Evolutionary conservation across 2,329 filamentous ascomycete genomes (phyloP), one percentile per base, ranked within the genome.

Genomic region (Berkeleyomyces rouxiae): DNA sequence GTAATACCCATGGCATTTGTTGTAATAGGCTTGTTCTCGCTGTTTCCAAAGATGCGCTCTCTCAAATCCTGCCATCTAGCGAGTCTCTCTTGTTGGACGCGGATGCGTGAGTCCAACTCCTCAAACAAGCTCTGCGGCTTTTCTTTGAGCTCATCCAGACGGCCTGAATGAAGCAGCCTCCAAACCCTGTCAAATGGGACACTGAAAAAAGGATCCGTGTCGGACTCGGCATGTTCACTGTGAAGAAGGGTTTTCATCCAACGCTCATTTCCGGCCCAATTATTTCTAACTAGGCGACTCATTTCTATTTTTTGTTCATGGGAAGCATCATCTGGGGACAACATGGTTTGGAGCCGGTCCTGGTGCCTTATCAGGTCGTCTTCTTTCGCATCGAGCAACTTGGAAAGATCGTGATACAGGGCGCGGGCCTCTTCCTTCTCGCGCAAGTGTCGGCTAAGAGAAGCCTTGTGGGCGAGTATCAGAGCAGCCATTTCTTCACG

Each of bases 191-290:
- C 81, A 66, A 91, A 93, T 0, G 82, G 76, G 43, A 79, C 78
- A 1, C 79, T 79, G 11, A 95, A 71, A n/a, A 93, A 75, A 0
- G 77, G 79, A 65, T 87, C 86, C 40, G 76, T 79, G 36, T 75
- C 75, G 1, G 77, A 73, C 33, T 55, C 51, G 6, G 75, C 75
- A 23, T 77, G 75, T 55, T 88, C 85, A 1, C 88, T 88, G 59
- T 85, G 78, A 0, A 93, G 71, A 23, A 96, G 74, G 1, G 82
- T 77, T 58, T 88, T 80, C 68, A 88, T 79, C 85, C 90, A 92
- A 63, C 82, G 79, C 64, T 85, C 81, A 68, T 85, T 83, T 1
- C 89, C 90, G 11, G 87, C 78, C 90, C 90, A 96, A 67, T 90
- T 88, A 65, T 84, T 83, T 43, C 80, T 78, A 39, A 90, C 74